phyloP scores from a whole-genome alignment of 208 protist species.

The Sergeia podlipaevii region DNA sequence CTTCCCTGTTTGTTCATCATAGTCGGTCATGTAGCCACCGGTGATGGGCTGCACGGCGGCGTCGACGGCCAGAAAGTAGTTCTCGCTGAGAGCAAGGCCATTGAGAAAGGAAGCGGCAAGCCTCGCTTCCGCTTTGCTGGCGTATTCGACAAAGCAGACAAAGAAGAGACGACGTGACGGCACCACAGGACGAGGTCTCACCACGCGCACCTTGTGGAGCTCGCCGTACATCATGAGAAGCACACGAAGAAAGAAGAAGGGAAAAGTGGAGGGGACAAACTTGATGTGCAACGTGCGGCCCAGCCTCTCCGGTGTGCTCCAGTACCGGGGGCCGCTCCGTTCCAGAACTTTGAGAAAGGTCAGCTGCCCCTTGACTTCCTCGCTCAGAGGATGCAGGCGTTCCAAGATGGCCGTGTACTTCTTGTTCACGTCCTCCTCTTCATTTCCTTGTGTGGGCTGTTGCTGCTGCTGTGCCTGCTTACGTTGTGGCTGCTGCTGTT shows the following conservation, averaged over 20 bases:
- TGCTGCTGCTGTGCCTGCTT: not conserved
- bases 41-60: conserved; percentile 18
- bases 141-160: conserved; percentile 47
- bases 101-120: not conserved
- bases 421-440: too few species aligned
- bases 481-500: not conserved
- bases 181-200: conserved; percentile 7
- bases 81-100: conserved; percentile 5
- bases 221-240: conserved; percentile 27
- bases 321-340: not conserved
- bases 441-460: not conserved
- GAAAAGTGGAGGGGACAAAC: conserved; percentile 24
- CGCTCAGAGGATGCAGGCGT: too few species aligned
- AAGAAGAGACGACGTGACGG: conserved; percentile 12
- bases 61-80: conserved; percentile 22
- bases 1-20: conserved; percentile 20
- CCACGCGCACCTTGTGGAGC: conserved; percentile 34
- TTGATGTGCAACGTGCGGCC: conserved; percentile 26
- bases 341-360: too few species aligned
- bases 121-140: conserved; percentile 7
- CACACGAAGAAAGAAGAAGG: conserved; percentile 16
- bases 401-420: too few species aligned
- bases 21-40: conserved; percentile 29
- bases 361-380: too few species aligned
- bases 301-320: conserved; percentile 1